Evolutionary conservation across 805 yeast genomes (phyloP), one percentile per base, ranked within the genome.

Genomic region (Isabelozyma heimii): DNA sequence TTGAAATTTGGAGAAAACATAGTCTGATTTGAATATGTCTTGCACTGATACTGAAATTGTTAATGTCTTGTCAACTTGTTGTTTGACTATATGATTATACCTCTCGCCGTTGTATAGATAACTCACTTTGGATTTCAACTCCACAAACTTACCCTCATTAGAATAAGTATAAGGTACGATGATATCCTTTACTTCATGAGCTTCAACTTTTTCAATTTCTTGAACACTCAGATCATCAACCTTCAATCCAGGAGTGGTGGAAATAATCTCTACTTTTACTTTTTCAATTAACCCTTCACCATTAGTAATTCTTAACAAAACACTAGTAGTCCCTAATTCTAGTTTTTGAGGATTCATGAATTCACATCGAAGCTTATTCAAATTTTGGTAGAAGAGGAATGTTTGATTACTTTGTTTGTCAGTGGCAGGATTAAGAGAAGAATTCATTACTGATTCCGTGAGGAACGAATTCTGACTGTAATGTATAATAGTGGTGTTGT

Each of bases 1-100:
- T 12, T 85, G 80, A 60, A 87, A 89, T 55, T 83, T 85, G 5
- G 90, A 82, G 53, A 80, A 84, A 1, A 89, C 66, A 27, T 73
- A 67, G 14, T 77, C 62, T 2, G 78, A 63, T 53, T 82, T 80
- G 70, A 87, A 88, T 9, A 84, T 82, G 61, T 89, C 96, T 57
- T 87, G 92, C 2, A 88, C 95, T 2, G 89, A 83, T 0, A 88
- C 94, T 0, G 90, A 84, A 7, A 88, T 68, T 5, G 80, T 73
- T 37, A 89, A 69, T 0, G 80, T 65, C 5, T 83, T 79, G 50
- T 85, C 84, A 5, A 86, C 59, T 38, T 67, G 69, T 5, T 66
- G 58, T 15, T 59, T 60, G 9, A 70, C 45, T 37, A 43, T 9
- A 52, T 65, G 61, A 44, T 57, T 47, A 53, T 56, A 63, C 5